Evolutionary conservation across 176 grass and related monocot species (phyloP).

Genomic region (Aegilops tauschii): DNA sequence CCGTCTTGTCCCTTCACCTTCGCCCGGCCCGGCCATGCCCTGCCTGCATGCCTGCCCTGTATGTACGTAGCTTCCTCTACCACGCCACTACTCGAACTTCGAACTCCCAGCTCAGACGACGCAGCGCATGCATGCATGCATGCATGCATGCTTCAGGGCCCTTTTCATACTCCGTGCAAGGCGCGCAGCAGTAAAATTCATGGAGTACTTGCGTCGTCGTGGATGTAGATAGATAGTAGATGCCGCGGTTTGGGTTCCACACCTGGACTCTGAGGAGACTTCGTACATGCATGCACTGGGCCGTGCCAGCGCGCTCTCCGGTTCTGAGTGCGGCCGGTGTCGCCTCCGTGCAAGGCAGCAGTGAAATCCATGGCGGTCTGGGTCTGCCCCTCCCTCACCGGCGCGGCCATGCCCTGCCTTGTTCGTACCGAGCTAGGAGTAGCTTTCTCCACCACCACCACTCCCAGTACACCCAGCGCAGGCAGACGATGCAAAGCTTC

Average conservation of each 20-base stretch:
- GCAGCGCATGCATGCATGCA: too few species aligned
- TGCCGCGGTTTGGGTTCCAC: too few species aligned
- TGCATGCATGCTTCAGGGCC: background rate
- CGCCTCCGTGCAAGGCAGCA: background rate
- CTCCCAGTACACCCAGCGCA: background rate
- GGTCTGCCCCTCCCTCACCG: too few species aligned
- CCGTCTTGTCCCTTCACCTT: constrained; percentile 32
- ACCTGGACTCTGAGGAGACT: background rate
- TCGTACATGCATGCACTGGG: background rate
- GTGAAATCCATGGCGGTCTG: background rate
- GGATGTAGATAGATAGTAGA: too few species aligned
- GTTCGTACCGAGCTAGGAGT: background rate
- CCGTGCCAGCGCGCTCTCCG: background rate
- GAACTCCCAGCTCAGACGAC: background rate
- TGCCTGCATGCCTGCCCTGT: background rate
- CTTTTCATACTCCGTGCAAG: too few species aligned
- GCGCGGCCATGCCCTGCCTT: background rate
- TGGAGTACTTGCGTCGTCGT: background rate
- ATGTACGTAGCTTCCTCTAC: background rate
- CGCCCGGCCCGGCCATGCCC: constrained; percentile 21
- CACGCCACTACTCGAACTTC: background rate
- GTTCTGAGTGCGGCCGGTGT: background rate
- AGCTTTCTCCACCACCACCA: background rate
- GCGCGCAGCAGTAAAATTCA: too few species aligned
- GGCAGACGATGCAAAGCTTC: background rate